Conservation (phyloP, 495 filamentous ascomycete genomes). For the Endocarpon pusillum region DNA sequence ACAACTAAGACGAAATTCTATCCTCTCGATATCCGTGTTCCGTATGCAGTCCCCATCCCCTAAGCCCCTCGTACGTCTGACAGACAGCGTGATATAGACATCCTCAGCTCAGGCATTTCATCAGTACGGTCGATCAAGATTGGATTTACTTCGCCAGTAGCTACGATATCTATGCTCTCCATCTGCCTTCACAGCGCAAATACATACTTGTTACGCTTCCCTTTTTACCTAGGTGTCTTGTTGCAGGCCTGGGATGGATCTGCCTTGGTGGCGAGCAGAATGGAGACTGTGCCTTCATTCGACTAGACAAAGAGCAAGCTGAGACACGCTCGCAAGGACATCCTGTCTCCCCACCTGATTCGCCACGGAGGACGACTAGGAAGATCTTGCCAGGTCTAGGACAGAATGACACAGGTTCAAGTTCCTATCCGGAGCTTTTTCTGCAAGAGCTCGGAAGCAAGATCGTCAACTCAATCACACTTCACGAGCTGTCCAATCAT, state of each 20-base stretch:
- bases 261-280: conserved; percentile 68
- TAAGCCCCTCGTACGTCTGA: conserved; percentile 5
- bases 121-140: conserved; percentile 61
- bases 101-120: conserved; percentile 79
- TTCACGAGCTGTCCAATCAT: conserved; percentile 39
- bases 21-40: conserved; percentile 53
- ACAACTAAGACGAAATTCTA: conserved; percentile 56
- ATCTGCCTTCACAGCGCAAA: conserved; percentile 52
- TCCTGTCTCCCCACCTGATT: conserved; percentile 3
- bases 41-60: conserved; percentile 31
- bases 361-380: conserved; percentile 2
- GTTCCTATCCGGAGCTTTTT: conserved; percentile 27
- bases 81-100: conserved; percentile 48
- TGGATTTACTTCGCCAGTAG: conserved; percentile 69
- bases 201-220: conserved; percentile 61
- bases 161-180: conserved; percentile 52
- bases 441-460: conserved; percentile 35
- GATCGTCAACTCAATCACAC: conserved; percentile 57
- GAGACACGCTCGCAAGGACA: conserved; percentile 10
- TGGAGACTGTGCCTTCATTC: conserved; percentile 72
- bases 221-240: conserved; percentile 72
- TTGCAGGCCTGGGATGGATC: conserved; percentile 70
- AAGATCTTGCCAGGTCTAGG: too few species aligned
- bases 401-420: not conserved
- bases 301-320: conserved; percentile 26